A percentile compares a stretch with the other conserved stretches of the same genome.
phyloP scores from a whole-genome alignment of 352 stramenopile species.

The Phytophthora pistaciae region DNA sequence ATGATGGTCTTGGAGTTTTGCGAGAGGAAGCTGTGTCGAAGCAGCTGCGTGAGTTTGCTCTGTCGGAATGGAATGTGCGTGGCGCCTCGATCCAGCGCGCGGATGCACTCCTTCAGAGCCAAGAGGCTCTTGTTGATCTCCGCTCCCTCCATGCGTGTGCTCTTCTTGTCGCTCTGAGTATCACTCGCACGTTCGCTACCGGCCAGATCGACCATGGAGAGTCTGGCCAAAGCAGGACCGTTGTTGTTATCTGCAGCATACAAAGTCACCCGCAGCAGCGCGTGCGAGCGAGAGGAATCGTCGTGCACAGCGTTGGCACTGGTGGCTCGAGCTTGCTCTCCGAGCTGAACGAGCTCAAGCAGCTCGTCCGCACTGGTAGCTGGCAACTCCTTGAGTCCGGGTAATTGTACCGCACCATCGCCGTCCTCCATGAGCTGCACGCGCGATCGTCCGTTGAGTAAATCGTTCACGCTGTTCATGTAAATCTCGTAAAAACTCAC shows the following conservation, averaged over 20 bases:
- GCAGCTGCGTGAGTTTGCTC: conserved; percentile 96
- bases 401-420: conserved; percentile 92
- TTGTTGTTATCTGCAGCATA: conserved; percentile 34
- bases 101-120: conserved; percentile 97
- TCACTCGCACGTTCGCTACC: conserved; percentile 95
- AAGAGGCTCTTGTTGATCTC: conserved; percentile 98
- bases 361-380: conserved; percentile 85
- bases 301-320: conserved; percentile 97
- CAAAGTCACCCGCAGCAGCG: conserved; percentile 91
- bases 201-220: conserved; percentile 94
- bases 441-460: conserved; percentile 90
- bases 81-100: conserved; percentile 90
- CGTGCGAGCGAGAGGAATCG: conserved; percentile 92
- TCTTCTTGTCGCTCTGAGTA: conserved; percentile 91
- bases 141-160: conserved; percentile 94
- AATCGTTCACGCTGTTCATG: conserved; percentile 95
- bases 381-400: conserved; percentile 90
- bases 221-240: conserved; percentile 41
- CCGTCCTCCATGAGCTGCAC: conserved; percentile 95
- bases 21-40: conserved; percentile 93
- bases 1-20: conserved; percentile 94
- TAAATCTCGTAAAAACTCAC: conserved; percentile 98
- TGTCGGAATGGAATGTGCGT: conserved; percentile 95
- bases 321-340: conserved; percentile 92
- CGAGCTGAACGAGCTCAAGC: conserved; percentile 89